Base-by-base conservation (phyloP, 1,284 basidiomycete species). In the Golubevia pallescens region DNA sequence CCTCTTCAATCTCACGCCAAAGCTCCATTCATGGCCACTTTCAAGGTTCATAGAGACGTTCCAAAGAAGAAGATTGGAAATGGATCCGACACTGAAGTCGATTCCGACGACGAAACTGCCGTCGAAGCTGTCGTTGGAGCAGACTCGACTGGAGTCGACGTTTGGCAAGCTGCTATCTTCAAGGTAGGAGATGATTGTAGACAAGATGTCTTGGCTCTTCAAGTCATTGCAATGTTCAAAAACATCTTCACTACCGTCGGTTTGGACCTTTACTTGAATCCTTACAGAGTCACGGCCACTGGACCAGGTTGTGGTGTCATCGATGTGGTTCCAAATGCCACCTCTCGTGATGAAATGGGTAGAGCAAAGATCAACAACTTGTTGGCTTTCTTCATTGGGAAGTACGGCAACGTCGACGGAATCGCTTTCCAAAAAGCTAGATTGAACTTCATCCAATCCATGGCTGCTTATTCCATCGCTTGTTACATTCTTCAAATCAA, bases 1-100 rank as follows among this genome's bases (percentile, higher is more conserved):
- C 97, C 97, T 1, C 87, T 99, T 48, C 97, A 99, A 86, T 94
- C 92, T 83, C 97, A 99, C 79, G 97, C 97, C 5, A 99, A 99
- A 89, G 95, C 97, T 3, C 97, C 97, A 0, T 99, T 99, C 88
- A 99, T 99, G 97, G 97, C 97, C 0, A 98, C 97, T 0, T 99
- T 99, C 89, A 97, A 96, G 88, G 97, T 99, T 61, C 74, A 75
- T 56, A 68, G 78, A 24, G 59, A 75, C 54, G 28, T 84, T 68
- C 23, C 70, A 95, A 94, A 86, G 91, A 93, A 21, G 73, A 88
- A 89, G 10, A 86, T 90, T 16, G 88, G 90, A 14, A 86, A 92
- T 34, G 87, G 90, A 69, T 88, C 88, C 3, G 88, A 92, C 71
- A 90, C 91, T 0, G 92, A 93, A 63, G 90, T 89, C 7, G 86